Percentiles rank a stretch among this genome's conserved stretches.
phyloP scores from a whole-genome alignment of 495 filamentous ascomycete species.

The Xylaria acuta region DNA sequence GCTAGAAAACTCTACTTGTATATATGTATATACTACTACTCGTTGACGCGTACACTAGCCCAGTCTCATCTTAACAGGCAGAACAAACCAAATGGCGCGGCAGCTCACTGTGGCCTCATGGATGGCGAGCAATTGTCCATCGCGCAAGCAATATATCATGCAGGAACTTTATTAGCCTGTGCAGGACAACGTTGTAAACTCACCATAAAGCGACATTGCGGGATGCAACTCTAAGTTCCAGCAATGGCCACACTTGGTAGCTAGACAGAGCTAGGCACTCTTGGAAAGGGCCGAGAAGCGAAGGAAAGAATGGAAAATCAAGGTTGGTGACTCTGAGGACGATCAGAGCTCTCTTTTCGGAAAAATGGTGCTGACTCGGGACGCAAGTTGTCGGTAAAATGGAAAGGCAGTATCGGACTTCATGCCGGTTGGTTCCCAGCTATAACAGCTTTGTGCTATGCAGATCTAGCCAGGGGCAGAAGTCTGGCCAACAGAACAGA shows the following conservation, averaged over 20 bases:
- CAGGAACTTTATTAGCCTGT: slow-evolving; percentile 20
- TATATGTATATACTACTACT: not conserved
- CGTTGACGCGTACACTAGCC: not conserved
- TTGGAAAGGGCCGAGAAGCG: slow-evolving; percentile 15
- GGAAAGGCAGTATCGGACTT: slow-evolving; percentile 14
- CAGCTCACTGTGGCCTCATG: slow-evolving; percentile 4
- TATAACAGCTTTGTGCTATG: slow-evolving; percentile 4
- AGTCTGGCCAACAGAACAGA: slow-evolving; percentile 3
- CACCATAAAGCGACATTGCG: slow-evolving; percentile 15
- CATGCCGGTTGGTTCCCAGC: not conserved
- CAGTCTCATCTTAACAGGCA: not conserved
- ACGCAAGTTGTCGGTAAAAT: slow-evolving; percentile 17
- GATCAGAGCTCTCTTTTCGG: slow-evolving; percentile 21
- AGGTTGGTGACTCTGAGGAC: slow-evolving; percentile 17
- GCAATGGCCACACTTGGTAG: slow-evolving; percentile 15
- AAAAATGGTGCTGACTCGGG: not conserved
- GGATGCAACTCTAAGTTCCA: slow-evolving; percentile 14
- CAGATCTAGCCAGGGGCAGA: slow-evolving; percentile 4
- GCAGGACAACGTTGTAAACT: slow-evolving; percentile 4
- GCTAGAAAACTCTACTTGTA: not conserved
- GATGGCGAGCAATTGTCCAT: not conserved
- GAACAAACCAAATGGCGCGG: slow-evolving; percentile 8
- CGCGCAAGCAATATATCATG: slow-evolving; percentile 23
- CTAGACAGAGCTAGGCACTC: not conserved
- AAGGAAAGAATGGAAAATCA: not conserved